Evolutionary conservation across 495 filamentous ascomycete genomes (phyloP).

Genomic region (Hypoxylon lienhwacheense): DNA sequence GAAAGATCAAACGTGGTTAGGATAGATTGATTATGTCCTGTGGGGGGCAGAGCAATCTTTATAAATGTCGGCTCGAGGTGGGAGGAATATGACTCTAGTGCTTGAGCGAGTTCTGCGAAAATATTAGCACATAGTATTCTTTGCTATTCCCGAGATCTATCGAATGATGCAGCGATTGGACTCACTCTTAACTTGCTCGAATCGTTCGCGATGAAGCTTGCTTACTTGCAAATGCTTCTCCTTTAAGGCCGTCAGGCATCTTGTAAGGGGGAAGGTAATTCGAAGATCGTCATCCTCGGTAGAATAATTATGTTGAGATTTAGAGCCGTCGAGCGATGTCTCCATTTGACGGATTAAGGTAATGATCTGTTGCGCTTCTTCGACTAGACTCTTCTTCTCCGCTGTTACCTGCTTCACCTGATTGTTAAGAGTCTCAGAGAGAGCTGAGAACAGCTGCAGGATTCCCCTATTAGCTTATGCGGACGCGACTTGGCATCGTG

Average conservation of each 20-base stretch:
- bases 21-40: slow-evolving; percentile 70
- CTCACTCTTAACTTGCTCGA: slow-evolving; percentile 92
- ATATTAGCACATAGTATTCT: slow-evolving; percentile 17
- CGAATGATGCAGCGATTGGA: not conserved
- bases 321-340: slow-evolving; percentile 76
- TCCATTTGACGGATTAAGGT: slow-evolving; percentile 91
- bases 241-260: slow-evolving; percentile 75
- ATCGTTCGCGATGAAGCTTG: slow-evolving; percentile 83
- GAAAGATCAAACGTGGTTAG: slow-evolving; percentile 86
- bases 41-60: slow-evolving; percentile 77
- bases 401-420: slow-evolving; percentile 76
- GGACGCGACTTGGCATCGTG: slow-evolving; percentile 3
- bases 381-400: slow-evolving; percentile 84
- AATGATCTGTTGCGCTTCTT: slow-evolving; percentile 85
- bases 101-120: slow-evolving; percentile 78
- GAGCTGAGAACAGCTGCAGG: slow-evolving; percentile 75
- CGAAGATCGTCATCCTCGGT: slow-evolving; percentile 64
- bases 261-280: slow-evolving; percentile 76
- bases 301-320: slow-evolving; percentile 55
- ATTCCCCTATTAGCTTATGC: slow-evolving; percentile 34
- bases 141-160: not conserved
- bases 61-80: slow-evolving; percentile 89
- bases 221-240: slow-evolving; percentile 81
- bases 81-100: slow-evolving; percentile 90
- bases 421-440: slow-evolving; percentile 84